Percentiles rank a stretch among this genome's conserved stretches.
Evolutionary conservation across 768 basidiomycete species (phyloP).

Genomic region (Strobilomyces echinocephalus): DNA sequence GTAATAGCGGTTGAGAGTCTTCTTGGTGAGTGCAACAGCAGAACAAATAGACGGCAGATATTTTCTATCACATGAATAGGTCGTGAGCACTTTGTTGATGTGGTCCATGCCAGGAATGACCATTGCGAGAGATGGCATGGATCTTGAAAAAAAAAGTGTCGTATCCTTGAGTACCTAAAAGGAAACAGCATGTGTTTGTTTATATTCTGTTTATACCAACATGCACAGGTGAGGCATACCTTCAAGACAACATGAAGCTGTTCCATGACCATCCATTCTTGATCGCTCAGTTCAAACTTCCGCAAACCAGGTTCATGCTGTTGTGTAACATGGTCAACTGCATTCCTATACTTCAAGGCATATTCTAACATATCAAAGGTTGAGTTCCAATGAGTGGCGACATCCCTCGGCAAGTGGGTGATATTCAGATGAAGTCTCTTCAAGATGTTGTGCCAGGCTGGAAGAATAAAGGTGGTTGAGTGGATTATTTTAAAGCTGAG

Average conservation of each 20-base stretch:
- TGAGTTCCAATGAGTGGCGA: slow-evolving; percentile 25
- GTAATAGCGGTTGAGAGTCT: slow-evolving; percentile 5
- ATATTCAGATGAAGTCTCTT: neutral
- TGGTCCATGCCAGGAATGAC: neutral
- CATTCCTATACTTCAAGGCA: neutral
- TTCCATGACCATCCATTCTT: slow-evolving; percentile 12
- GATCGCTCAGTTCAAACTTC: slow-evolving; percentile 2
- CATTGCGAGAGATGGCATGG: neutral
- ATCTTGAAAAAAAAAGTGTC: neutral
- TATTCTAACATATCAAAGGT: neutral
- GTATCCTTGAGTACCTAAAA: neutral
- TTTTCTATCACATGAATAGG: neutral
- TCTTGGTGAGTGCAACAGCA: neutral
- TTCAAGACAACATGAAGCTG: slow-evolving; percentile 8
- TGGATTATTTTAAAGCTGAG: slow-evolving; percentile 20
- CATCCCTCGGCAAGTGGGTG: slow-evolving; percentile 19
- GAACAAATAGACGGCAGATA: too few species aligned
- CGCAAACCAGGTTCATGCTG: slow-evolving; percentile 6
- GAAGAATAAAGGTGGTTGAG: slow-evolving; percentile 15
- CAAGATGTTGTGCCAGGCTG: slow-evolving; percentile 12
- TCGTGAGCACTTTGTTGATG: neutral
- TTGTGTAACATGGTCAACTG: neutral
- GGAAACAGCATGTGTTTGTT: too few species aligned
- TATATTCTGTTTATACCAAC: too few species aligned
- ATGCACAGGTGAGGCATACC: too few species aligned